Base-by-base conservation (phyloP, 805 yeast genomes). In the Saccharomycopsis fibuligera region DNA sequence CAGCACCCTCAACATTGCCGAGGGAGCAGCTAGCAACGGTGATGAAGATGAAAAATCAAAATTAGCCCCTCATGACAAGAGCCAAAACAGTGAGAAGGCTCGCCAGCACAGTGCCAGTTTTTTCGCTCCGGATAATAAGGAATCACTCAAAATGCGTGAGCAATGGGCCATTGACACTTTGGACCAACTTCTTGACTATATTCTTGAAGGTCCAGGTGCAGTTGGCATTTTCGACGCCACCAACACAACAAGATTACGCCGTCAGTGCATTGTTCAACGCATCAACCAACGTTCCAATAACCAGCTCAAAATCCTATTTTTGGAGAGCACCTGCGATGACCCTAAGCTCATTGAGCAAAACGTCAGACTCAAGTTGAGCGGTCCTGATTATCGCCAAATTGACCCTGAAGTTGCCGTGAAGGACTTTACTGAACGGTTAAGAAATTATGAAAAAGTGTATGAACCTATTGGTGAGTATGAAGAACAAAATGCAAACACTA, bases 81-180 rank as follows among this genome's bases (percentile, higher is more conserved):
- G 31, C 10, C 10, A 27, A 12, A 8, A 27, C 12, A 12, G 10
- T 12, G 10, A 27, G 31, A 27, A 27, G 31, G 31, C 8, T 8
- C 44, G 27, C 9, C 44, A 41, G 19, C 97, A 91, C 57, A 77
- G 78, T 49, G 96, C 97, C 1, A 82, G 76, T 49, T 91, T 91
- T 61, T 91, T 91, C 67, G 76, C 82, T 30, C 97, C 98, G 0
- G 80, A 78, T 47, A 88, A 93, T 63, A 65, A 70, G 36, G 68
- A 76, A 12, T 78, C 83, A 16, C 78, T 78, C 3, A 69, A 73
- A 29, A 68, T 88, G 40, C 76, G 98, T 53, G 97, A 91, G 60
- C 77, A 84, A 63, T 93, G 98, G 98, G 99, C 99, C 0, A 81
- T 84, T 79, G 96, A 91, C 55, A 91, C 99, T 0, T 68, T 91